A percentile compares a stretch with the other conserved stretches of the same genome.
Evolutionary conservation across 345 rosid species (phyloP).

Genomic region (Citrus australasica): DNA sequence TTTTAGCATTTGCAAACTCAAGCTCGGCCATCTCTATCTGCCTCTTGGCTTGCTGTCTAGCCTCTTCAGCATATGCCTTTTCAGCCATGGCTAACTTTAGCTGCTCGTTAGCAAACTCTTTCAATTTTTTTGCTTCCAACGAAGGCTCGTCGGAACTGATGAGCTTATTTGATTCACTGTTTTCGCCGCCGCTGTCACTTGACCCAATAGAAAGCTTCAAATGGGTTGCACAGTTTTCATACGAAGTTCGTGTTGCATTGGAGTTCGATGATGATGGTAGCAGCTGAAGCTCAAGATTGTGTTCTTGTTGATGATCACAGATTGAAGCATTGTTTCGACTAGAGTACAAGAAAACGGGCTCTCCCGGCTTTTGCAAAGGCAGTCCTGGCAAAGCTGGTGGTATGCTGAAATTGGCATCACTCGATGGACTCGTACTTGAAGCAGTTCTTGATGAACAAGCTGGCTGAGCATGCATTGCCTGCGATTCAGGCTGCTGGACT

Average conservation of each 20-base stretch:
- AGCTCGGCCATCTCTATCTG: constrained; percentile 76
- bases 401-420: constrained; percentile 55
- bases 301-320: constrained; percentile 25
- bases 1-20: constrained; percentile 63
- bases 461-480: constrained; percentile 24
- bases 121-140: constrained; percentile 35
- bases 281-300: constrained; percentile 72
- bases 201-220: constrained; percentile 73
- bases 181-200: constrained; percentile 2
- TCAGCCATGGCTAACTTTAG: constrained; percentile 58
- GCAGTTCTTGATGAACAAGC: constrained; percentile 72
- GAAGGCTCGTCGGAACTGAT: constrained; percentile 17
- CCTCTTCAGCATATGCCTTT: constrained; percentile 67
- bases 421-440: constrained; percentile 70
- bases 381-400: constrained; percentile 34
- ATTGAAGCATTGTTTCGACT: constrained; percentile 17
- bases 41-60: constrained; percentile 60
- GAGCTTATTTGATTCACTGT: neutral
- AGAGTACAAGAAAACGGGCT: constrained; percentile 20
- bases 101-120: constrained; percentile 49
- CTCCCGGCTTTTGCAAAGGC: constrained; percentile 17
- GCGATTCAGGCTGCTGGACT: constrained; percentile 49
- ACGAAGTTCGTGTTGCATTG: constrained; percentile 25
- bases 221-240: constrained; percentile 34
- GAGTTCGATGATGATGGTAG: constrained; percentile 36